Base-by-base conservation (phyloP, 345 rosid genomes). In the Streptanthus diversifolius region DNA sequence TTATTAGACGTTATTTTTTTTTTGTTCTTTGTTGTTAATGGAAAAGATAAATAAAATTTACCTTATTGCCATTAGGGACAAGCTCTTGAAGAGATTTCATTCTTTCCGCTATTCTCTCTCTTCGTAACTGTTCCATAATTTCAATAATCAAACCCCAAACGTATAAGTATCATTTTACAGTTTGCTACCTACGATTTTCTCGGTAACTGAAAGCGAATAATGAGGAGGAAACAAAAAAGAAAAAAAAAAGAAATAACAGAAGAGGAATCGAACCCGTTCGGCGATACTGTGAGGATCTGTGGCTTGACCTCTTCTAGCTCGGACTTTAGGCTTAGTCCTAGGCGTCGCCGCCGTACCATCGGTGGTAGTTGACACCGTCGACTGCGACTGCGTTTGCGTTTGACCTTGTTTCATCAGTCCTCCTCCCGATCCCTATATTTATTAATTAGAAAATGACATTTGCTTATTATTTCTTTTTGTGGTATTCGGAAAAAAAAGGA, bases 271-370 rank as follows among this genome's bases (percentile, higher is more conserved):
- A 56, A 95, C 99, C 73, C 99, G 82, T 80, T 95, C 99, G 25
- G 99, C 99, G 25, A 95, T 91, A 77, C 99, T 95, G 68, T 95
- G 99, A 19, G 99, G 99, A 73, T 91, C 99, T 69, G 99, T 95
- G 66, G 99, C 99, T 82, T 95, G 96, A 71, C 99, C 99, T 80
- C 99, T 84, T 66, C 97, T 73, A 54, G 99, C 99, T 81, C 99
- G 85, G 41, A 89, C 88, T 70, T 89, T 85, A 51, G 87, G 93
- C 74, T 78, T 89, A 0, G 89, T 87, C 72, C 87, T 93, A 36
- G 81, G 73, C 13, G 86, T 75, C 22, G 82, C 75, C 17, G 81
- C 82, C 0, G 84, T 83, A 7, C 54, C 73, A 3, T 44, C 68
- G 54, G 63, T 70, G 27, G 75, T 63, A 13, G 75, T 63, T 37